Percentiles rank a stretch among this genome's conserved stretches.
These are phyloP conservation scores for Yamadazyma nakazawae DNA, from an alignment of 805 yeast genomes.

Conservation along the genomic window DNA sequence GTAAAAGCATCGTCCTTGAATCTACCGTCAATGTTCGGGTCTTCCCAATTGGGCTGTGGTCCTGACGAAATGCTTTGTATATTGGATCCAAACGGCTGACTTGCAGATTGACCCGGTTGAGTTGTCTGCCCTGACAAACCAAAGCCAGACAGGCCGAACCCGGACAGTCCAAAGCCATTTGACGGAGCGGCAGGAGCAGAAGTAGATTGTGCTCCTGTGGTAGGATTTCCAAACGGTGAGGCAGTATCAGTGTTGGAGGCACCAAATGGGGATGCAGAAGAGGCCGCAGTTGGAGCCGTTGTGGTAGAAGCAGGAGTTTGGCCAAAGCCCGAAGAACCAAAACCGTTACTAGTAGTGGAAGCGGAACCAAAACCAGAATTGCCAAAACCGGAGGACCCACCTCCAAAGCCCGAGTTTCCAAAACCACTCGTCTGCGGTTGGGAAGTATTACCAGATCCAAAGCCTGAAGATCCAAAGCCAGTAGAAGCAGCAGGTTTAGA, in stretches of 20 bases:
- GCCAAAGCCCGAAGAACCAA: slow-evolving; percentile 12
- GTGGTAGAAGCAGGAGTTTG: slow-evolving; percentile 1
- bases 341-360: not conserved
- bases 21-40: not conserved
- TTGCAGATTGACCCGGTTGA: not conserved
- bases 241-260: not conserved
- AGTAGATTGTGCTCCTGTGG: not conserved
- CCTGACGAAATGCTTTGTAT: not conserved
- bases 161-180: not conserved
- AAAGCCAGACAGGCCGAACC: not conserved
- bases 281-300: slow-evolving; percentile 3
- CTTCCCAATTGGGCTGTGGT: not conserved
- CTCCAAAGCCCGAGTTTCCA: slow-evolving; percentile 7
- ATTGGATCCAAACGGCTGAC: not conserved
- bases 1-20: not conserved
- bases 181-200: not conserved
- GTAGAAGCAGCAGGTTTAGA: not conserved
- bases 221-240: not conserved
- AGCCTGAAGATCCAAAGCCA: slow-evolving; percentile 10
- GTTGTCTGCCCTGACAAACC: not conserved
- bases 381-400: slow-evolving; percentile 3
- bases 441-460: slow-evolving; percentile 3
- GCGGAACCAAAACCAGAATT: slow-evolving; percentile 3
- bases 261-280: slow-evolving; percentile 6
- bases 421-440: slow-evolving; percentile 1